phyloP scores from a whole-genome alignment of 139 green algal genomes.

The Chlamydomonas sp. region DNA sequence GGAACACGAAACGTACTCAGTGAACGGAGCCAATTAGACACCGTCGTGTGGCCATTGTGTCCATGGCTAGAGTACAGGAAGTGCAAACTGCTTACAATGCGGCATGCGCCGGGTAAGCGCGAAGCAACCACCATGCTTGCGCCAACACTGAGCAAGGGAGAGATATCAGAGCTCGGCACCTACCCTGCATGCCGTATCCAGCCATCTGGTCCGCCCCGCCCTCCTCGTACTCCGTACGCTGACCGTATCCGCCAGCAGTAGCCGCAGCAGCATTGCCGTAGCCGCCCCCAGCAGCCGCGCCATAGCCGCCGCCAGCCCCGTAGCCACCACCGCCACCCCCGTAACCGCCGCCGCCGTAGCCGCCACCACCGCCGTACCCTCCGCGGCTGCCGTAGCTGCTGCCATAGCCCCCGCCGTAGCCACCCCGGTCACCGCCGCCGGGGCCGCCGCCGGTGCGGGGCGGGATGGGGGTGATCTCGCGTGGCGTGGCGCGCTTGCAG shows the following conservation, averaged over 20 bases:
- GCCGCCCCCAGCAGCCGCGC: neutral
- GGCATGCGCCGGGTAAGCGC: neutral
- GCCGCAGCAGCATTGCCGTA: constrained; percentile 1
- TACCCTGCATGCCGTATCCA: constrained; percentile 6
- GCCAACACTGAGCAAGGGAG: neutral
- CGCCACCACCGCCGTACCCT: constrained; percentile 17
- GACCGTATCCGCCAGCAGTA: neutral
- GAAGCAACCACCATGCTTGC: neutral
- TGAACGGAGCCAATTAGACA: neutral
- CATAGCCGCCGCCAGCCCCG: neutral
- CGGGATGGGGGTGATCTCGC: constrained; percentile 57
- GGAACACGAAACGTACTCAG: neutral
- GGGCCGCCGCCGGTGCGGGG: neutral
- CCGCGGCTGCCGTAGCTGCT: constrained; percentile 2
- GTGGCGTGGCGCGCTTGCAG: constrained; percentile 77
- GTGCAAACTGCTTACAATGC: neutral
- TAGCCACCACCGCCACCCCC: constrained; percentile 11
- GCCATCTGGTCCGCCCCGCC: neutral
- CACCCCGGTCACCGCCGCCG: neutral
- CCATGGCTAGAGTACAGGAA: neutral
- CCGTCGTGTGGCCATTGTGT: neutral
- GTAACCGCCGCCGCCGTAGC: neutral
- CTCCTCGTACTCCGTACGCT: neutral
- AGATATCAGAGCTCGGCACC: neutral
- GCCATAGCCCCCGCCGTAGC: neutral